phyloP scores from a whole-genome alignment of 352 stramenopile species.

The Phytophthora ramorum region DNA sequence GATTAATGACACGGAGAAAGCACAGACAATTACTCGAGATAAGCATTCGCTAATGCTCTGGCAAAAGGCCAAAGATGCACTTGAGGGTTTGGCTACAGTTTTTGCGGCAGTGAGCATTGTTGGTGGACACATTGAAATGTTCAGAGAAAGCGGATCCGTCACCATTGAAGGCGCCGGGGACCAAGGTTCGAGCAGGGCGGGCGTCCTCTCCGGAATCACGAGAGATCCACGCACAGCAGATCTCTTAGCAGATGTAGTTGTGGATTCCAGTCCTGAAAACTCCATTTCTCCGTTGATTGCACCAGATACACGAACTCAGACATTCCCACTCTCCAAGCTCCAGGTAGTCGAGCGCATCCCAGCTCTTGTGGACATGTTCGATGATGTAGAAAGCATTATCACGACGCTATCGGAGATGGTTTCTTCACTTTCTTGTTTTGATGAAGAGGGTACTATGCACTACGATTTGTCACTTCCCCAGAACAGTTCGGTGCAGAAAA shows the following conservation, averaged over 20 bases:
- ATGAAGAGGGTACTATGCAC: slow-evolving; percentile 42
- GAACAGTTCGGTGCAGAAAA: slow-evolving; percentile 66
- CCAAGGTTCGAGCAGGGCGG: slow-evolving; percentile 23
- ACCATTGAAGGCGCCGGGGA: slow-evolving; percentile 58
- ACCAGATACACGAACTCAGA: slow-evolving; percentile 22
- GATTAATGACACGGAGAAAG: slow-evolving; percentile 25
- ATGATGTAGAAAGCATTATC: slow-evolving; percentile 65
- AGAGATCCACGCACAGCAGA: slow-evolving; percentile 48
- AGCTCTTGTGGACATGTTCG: slow-evolving; percentile 80
- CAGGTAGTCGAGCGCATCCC: slow-evolving; percentile 78
- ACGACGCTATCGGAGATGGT: slow-evolving; percentile 60
- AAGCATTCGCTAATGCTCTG: slow-evolving; percentile 75
- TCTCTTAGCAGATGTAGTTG: slow-evolving; percentile 42
- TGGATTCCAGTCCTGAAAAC: slow-evolving; percentile 19
- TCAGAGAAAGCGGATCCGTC: slow-evolving; percentile 71
- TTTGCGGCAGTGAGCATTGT: slow-evolving; percentile 77
- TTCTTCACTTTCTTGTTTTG: slow-evolving; percentile 25
- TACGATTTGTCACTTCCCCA: slow-evolving; percentile 66
- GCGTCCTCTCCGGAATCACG: slow-evolving; percentile 50
- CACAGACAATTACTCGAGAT: slow-evolving; percentile 41
- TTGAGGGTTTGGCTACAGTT: slow-evolving; percentile 62
- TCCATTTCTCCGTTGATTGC: slow-evolving; percentile 21
- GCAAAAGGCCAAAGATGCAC: slow-evolving; percentile 79
- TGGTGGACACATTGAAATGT: slow-evolving; percentile 73
- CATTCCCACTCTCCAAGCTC: slow-evolving; percentile 60